Conservation (phyloP, 768 basidiomycete species). For the Leucosporidium yakuticum region DNA sequence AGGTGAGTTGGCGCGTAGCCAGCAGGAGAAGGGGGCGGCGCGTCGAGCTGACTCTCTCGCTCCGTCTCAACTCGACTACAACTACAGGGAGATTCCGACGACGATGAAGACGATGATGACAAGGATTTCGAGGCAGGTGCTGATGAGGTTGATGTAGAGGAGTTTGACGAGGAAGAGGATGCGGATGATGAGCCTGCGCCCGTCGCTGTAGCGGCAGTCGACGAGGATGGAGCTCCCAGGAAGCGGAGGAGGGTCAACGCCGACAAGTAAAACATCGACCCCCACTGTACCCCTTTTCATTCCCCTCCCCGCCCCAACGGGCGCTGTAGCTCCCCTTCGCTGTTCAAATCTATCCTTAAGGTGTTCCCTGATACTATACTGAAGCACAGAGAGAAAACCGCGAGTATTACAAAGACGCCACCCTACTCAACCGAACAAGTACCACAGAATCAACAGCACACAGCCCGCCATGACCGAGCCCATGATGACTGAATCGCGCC, state of each 20-base stretch:
- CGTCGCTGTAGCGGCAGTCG: constrained; percentile 6
- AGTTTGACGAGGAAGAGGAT: constrained; percentile 25
- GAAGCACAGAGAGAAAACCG: not conserved
- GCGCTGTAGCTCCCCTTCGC: too few species aligned
- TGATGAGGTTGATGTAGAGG: constrained; percentile 18
- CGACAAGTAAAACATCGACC: too few species aligned
- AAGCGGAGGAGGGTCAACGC: constrained; percentile 19
- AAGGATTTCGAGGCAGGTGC: constrained; percentile 1
- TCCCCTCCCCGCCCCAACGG: too few species aligned
- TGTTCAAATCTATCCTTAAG: too few species aligned
- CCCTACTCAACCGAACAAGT: constrained; percentile 29
- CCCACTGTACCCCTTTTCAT: too few species aligned
- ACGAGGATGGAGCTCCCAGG: constrained; percentile 23
- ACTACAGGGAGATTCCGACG: not conserved
- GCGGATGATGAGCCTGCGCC: constrained; percentile 19
- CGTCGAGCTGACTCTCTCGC: too few species aligned
- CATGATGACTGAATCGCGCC: constrained; percentile 82
- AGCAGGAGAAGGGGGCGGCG: not conserved
- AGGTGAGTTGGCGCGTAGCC: constrained; percentile 7
- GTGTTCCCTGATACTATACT: too few species aligned
- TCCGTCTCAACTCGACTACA: not conserved
- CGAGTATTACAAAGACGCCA: not conserved
- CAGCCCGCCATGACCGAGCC: constrained; percentile 84
- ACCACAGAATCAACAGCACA: constrained; percentile 53
- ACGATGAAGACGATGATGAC: not conserved